A percentile compares a stretch with the other conserved stretches of the same genome.
Evolutionary conservation across 352 stramenopile species (phyloP).

Genomic region (Sclerospora graminicola): DNA sequence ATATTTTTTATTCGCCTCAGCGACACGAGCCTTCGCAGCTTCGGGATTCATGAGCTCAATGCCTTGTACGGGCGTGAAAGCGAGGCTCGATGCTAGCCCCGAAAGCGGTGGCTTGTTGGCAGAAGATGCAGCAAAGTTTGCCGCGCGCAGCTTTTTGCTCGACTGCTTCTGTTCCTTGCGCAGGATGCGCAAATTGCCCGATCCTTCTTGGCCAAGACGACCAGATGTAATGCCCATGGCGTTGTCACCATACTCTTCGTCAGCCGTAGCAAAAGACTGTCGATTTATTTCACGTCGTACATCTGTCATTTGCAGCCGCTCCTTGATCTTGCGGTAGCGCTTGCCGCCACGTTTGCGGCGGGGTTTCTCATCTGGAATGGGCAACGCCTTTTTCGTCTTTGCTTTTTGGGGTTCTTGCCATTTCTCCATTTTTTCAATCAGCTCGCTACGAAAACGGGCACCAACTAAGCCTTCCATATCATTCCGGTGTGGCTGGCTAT

Average conservation of each 20-base stretch:
- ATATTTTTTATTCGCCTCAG: conserved; percentile 96
- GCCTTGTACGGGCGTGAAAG: conserved; percentile 94
- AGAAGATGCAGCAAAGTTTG: conserved; percentile 62
- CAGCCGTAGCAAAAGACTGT: conserved; percentile 88
- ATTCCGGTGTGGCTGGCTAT: conserved; percentile 83
- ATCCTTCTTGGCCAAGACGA: conserved; percentile 85
- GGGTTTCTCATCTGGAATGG: conserved; percentile 91
- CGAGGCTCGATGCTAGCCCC: conserved; percentile 92
- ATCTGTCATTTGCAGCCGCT: conserved; percentile 95
- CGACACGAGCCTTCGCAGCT: conserved; percentile 85
- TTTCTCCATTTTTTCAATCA: conserved; percentile 94
- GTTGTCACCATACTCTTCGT: conserved; percentile 96
- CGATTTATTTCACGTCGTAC: conserved; percentile 95
- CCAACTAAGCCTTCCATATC: conserved; percentile 60
- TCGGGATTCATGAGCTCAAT: conserved; percentile 97
- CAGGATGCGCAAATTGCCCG: conserved; percentile 76
- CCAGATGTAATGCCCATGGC: conserved; percentile 95
- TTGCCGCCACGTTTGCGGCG: conserved; percentile 91
- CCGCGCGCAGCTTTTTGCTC: conserved; percentile 89
- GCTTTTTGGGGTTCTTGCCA: conserved; percentile 96
- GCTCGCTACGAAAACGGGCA: conserved; percentile 79
- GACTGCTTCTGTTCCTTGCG: conserved; percentile 87
- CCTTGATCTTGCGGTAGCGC: conserved; percentile 95
- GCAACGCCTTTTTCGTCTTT: conserved; percentile 95
- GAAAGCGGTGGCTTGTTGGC: conserved; percentile 49